These are phyloP conservation scores for Talaromyces borbonicus DNA, from an alignment of 495 filamentous ascomycete genomes.

Conservation along the genomic window DNA sequence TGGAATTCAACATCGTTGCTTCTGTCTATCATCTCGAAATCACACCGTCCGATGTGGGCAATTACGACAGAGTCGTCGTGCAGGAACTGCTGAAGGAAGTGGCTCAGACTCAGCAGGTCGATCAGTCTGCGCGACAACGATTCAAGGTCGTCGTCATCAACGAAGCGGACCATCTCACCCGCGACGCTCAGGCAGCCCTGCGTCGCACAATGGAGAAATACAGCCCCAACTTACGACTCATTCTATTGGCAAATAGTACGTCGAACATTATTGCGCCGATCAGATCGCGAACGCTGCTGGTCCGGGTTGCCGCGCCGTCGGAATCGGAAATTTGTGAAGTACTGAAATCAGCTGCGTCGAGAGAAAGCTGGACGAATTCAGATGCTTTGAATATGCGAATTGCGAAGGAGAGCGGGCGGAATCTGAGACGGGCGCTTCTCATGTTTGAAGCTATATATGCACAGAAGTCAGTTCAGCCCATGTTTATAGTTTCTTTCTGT, in stretches of 20 bases:
- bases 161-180: constrained; percentile 89
- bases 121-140: constrained; percentile 72
- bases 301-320: constrained; percentile 84
- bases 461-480: constrained; percentile 62
- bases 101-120: constrained; percentile 96
- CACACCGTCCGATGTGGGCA: constrained; percentile 94
- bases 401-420: constrained; percentile 84
- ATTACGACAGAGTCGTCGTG: constrained; percentile 87
- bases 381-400: constrained; percentile 69
- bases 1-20: constrained; percentile 96
- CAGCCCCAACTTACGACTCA: constrained; percentile 83
- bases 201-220: constrained; percentile 99
- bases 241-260: constrained; percentile 86
- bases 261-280: constrained; percentile 98
- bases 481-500: too few species aligned
- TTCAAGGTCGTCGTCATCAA: constrained; percentile 99
- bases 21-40: constrained; percentile 97
- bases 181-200: constrained; percentile 92
- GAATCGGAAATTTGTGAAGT: constrained; percentile 74
- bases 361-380: constrained; percentile 64
- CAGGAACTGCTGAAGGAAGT: constrained; percentile 97
- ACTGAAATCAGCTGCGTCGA: constrained; percentile 60
- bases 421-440: constrained; percentile 77
- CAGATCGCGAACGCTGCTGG: constrained; percentile 74
- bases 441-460: constrained; percentile 97